Evolutionary conservation across 805 yeast genomes (phyloP).

Genomic region (Debaryomyces hansenii): DNA sequence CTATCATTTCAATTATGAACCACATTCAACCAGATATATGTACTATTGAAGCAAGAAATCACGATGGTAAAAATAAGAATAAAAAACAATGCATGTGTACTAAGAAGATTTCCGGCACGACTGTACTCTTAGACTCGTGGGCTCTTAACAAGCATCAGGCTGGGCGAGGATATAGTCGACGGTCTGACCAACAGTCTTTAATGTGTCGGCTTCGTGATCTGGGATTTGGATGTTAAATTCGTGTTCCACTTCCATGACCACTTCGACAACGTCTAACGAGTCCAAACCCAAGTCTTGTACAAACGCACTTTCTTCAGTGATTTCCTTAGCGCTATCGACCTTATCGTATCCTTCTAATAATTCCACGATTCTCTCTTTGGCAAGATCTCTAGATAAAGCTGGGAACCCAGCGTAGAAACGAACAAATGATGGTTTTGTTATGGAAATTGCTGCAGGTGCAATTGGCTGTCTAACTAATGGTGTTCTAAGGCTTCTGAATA

Average conservation of each 20-base stretch:
- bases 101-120: not conserved
- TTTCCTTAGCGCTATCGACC: conserved; percentile 38
- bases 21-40: too few relatives aligned
- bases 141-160: conserved; percentile 38
- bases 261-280: conserved; percentile 48
- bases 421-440: conserved; percentile 10
- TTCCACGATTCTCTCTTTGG: conserved; percentile 61
- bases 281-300: conserved; percentile 46
- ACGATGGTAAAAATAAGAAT: not conserved
- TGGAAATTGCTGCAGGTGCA: conserved; percentile 5
- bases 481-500: conserved; percentile 26
- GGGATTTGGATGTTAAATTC: conserved; percentile 50
- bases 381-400: conserved; percentile 59
- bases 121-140: too few relatives aligned
- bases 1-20: too few relatives aligned
- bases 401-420: conserved; percentile 58
- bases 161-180: conserved; percentile 43
- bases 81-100: not conserved
- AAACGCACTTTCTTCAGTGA: conserved; percentile 36
- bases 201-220: conserved; percentile 45
- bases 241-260: conserved; percentile 48
- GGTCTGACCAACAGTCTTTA: conserved; percentile 48
- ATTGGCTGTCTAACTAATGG: conserved; percentile 10
- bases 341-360: conserved; percentile 66
- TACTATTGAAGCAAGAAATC: not conserved